A percentile compares a stretch with the other conserved stretches of the same genome.
Evolutionary conservation across 1,139 yeast species (phyloP).

Genomic region (Candida sanyaensis): DNA sequence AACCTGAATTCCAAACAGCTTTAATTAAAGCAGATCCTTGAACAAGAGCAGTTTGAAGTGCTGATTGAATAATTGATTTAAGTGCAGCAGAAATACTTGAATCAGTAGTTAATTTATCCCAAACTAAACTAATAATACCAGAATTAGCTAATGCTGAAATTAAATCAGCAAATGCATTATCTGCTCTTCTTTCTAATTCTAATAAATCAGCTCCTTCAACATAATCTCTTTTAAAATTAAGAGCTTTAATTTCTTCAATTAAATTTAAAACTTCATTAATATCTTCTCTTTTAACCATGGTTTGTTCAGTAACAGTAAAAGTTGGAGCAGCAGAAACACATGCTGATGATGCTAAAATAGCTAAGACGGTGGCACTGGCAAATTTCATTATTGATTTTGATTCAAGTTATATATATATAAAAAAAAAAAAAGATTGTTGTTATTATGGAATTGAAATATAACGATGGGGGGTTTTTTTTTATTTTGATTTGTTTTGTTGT

Average conservation of each 20-base stretch:
- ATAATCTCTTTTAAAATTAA: conserved; percentile 38
- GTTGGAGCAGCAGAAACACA: conserved; percentile 46
- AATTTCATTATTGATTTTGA: conserved; percentile 39
- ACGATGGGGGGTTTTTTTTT: not conserved
- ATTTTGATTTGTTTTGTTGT: no score
- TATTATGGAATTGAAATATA: not conserved
- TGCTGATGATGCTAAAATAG: conserved; percentile 43
- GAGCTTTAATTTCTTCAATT: conserved; percentile 33
- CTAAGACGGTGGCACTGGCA: conserved; percentile 42
- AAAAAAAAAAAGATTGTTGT: not conserved
- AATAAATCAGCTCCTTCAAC: conserved; percentile 27
- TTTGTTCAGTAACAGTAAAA: conserved; percentile 16
- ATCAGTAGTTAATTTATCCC: conserved; percentile 38
- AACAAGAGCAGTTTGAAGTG: conserved; percentile 37
- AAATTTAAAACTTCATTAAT: conserved; percentile 34
- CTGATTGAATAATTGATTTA: conserved; percentile 29
- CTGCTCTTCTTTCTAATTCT: conserved; percentile 42
- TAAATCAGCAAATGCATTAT: conserved; percentile 37
- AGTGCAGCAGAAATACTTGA: conserved; percentile 29
- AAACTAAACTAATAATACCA: conserved; percentile 41
- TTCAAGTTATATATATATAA: no score
- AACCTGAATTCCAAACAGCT: conserved; percentile 49
- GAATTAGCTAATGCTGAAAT: conserved; percentile 40
- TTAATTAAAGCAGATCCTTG: conserved; percentile 46
- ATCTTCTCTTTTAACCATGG: conserved; percentile 41